Evolutionary conservation across 352 stramenopile genomes (phyloP), one percentile per base, ranked within the genome.

Genomic region (Phytophthora sojae): DNA sequence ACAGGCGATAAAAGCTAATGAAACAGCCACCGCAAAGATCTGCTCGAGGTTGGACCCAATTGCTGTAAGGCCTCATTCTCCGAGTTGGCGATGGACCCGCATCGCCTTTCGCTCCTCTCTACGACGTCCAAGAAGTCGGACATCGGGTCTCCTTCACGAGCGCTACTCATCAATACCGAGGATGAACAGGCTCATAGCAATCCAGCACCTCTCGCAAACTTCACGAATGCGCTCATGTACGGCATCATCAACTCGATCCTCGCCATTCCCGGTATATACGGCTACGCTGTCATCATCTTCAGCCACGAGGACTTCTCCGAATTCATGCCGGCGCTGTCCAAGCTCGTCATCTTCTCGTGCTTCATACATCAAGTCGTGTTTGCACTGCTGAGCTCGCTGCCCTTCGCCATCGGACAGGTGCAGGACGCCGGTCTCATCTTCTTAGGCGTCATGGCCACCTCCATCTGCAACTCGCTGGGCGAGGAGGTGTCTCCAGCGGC

Each of bases 391-490:
- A 98, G 88, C 42, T 92, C 91, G 32, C 75, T 99, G 53, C 92
- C 94, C 0, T 99, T 99, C 79, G 94, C 97, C 19, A 98, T 99
- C 32, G 98, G 97, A 5, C 97, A 98, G 71, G 97, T 99, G 1
- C 98, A 99, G 73, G 96, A 99, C 76, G 96, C 96, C n/a, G 97
- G 97, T 0, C 86, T 99, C 6, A 99, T 99, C 71, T 99, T 99
- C 75, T 81, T 99, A n/a, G 94, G 81, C 35, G 85, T 87, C 55
- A 99, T 99, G 70, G 92, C 97, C 0, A 90, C 76, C 71, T 99
- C 86, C 71, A 93, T 94, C 58, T 98, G 72, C 80, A 85, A 73
- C 58, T 85, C 69, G 76, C 65, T 98, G 21, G 77, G 92, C 15
- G 80, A 88, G 11, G 62, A 86, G 19, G 82, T 81, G 3, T 37